Base-by-base conservation (phyloP, 129 eudicot species). In the Saussurea involucrata region DNA sequence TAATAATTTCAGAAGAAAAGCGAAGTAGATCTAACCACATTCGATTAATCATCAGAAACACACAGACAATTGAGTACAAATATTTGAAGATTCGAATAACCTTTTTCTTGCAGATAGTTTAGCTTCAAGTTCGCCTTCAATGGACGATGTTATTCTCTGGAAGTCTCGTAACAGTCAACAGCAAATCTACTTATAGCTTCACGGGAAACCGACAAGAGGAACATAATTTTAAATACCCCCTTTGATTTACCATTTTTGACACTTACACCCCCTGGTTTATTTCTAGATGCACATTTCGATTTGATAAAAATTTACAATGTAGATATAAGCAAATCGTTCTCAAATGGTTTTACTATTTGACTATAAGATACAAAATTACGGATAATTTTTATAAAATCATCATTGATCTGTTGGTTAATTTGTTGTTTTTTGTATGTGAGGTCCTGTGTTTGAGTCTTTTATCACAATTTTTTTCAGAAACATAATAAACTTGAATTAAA, bases 121-220 rank as follows among this genome's bases (percentile, higher is more conserved):
- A 32, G 76, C 63, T 78, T 78, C 49, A 70, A 78, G 76, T 36
- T 70, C 25, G 77, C 82, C 61, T 77, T 22, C 31, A 68, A 69
- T 40, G 68, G 63, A 70, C 65, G 76, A 76, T 37, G 82, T 69
- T 70, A 6, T 66, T 68, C 36, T 22, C 75, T 22, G 37, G 69
- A 61, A 78, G 82, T 60, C 71, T 20, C 32, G 63, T 37, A 29
- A 78, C 70, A 78, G 82, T 78, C 82, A 34, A 34, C 57, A n/a
- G 40, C 33, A 61, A 78, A 69, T 60, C 60, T 78, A 55, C 18
- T 58, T 69, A 34, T 69, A 78, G 29, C 74, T 77, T 77, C 68
- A 68, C 66, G 66, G 65, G 80, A 66, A 66, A 66, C 34, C 55
- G 58, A 34, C 37, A 21, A 27, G 8, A 24, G 25, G 33, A 31